A percentile compares a stretch with the other conserved stretches of the same genome.
Conservation (phyloP, 2,329 filamentous ascomycete species). For the Pyrenochaeta sp. region DNA sequence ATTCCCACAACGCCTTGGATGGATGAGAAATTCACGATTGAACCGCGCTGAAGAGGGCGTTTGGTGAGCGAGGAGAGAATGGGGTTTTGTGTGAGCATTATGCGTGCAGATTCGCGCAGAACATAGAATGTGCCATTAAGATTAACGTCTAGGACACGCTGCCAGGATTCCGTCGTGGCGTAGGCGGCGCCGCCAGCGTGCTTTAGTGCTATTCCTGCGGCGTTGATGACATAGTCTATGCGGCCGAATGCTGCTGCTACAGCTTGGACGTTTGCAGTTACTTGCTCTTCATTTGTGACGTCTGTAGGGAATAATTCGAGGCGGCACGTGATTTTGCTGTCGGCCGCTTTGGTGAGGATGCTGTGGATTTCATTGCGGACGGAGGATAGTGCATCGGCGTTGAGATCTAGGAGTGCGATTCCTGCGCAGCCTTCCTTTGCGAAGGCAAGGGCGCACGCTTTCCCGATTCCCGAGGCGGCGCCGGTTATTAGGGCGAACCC, state of each 20-base stretch:
- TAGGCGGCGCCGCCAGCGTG: constrained; percentile 50
- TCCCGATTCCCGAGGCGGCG: constrained; percentile 29
- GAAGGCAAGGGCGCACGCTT: constrained; percentile 29
- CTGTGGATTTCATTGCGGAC: constrained; percentile 23
- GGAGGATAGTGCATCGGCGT: constrained; percentile 15
- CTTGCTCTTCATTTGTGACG: constrained; percentile 44
- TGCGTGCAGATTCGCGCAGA: constrained; percentile 50
- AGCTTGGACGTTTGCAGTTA: constrained; percentile 33
- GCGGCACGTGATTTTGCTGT: neutral
- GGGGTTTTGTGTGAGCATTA: constrained; percentile 57
- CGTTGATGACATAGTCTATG: constrained; percentile 55
- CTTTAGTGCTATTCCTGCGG: constrained; percentile 52
- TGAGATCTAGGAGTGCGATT: constrained; percentile 29
- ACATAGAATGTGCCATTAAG: constrained; percentile 56
- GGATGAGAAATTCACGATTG: constrained; percentile 51
- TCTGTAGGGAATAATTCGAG: constrained; percentile 23
- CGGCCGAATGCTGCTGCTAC: constrained; percentile 46
- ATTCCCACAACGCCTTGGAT: constrained; percentile 53
- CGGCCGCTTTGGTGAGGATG: neutral
- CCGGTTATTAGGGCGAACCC: constrained; percentile 32
- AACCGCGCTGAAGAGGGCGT: constrained; percentile 37
- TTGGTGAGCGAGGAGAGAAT: constrained; percentile 50
- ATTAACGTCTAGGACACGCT: constrained; percentile 54
- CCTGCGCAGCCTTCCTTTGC: constrained; percentile 27
- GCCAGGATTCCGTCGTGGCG: constrained; percentile 50